Conservation (phyloP, 2,329 filamentous ascomycete species). For the Dendryphion nanum region DNA sequence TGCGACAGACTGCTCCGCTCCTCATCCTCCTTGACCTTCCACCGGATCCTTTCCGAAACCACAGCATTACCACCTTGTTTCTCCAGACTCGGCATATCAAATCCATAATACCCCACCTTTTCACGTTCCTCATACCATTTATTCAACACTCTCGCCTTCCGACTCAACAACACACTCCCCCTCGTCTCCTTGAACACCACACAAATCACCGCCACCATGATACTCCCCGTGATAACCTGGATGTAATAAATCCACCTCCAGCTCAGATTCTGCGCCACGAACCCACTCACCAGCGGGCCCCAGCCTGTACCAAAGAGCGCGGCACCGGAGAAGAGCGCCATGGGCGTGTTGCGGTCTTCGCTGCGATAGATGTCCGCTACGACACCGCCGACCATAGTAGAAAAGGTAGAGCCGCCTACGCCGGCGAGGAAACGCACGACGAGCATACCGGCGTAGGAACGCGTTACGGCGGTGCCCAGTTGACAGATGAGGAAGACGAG, state of each 20-base stretch:
- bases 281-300: slow-evolving; percentile 70
- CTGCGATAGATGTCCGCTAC: slow-evolving; percentile 83
- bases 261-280: slow-evolving; percentile 63
- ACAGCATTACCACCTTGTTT: slow-evolving; percentile 23
- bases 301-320: slow-evolving; percentile 77
- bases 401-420: slow-evolving; percentile 74
- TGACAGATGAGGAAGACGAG: slow-evolving; percentile 70
- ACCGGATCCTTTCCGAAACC: slow-evolving; percentile 63
- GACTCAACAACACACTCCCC: slow-evolving; percentile 73
- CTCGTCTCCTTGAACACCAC: slow-evolving; percentile 79
- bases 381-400: slow-evolving; percentile 89
- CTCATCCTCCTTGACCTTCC: slow-evolving; percentile 78
- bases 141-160: slow-evolving; percentile 73
- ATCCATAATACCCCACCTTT: slow-evolving; percentile 57
- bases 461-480: slow-evolving; percentile 70
- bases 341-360: slow-evolving; percentile 78
- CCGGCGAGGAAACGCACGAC: slow-evolving; percentile 74
- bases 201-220: slow-evolving; percentile 63
- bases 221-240: slow-evolving; percentile 68
- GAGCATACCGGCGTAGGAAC: slow-evolving; percentile 69
- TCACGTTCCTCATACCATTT: slow-evolving; percentile 76
- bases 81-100: slow-evolving; percentile 44
- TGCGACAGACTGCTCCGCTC: slow-evolving; percentile 65
- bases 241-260: slow-evolving; percentile 93
- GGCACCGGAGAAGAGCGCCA: slow-evolving; percentile 81